Evolutionary conservation across 2,329 filamentous ascomycete species (phyloP), one percentile per base, ranked within the genome.

Genomic region (Aspergillus proliferans): DNA sequence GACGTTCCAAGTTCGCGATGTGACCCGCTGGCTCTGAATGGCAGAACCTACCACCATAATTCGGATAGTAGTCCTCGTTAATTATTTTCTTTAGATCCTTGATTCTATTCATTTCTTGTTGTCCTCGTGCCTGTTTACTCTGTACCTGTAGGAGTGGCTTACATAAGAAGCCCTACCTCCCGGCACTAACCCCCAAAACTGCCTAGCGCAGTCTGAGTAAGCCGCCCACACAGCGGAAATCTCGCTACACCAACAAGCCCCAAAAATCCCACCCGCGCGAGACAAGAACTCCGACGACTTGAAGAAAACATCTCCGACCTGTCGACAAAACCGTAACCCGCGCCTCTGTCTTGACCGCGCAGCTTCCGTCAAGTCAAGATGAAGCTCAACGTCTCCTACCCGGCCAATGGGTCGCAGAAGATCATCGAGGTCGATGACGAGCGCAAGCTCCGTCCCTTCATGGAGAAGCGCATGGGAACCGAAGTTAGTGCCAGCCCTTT

Each of bases 381-480:
- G 85, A 87, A 88, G 81, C 80, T 85, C 74, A 85, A 85, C 78
- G 81, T 85, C 71, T 84, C 81, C 71, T 95, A 91, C 86, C 93
- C 93, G 80, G 89, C 92, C 85, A 97, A 97, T 81, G 93, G 93
- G 85, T 93, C 90, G 73, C 93, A 98, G 79, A 98, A 98, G 84
- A 84, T 98, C 75, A 86, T 98, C 81, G 94, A 98, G 68, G 80
- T 98, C 69, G 93, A 98, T 73, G 94, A 98, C 87, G 94, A 98
- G 80, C 90, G 91, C 80, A 96, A 95, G 85, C 85, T 97, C 76
- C 87, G 89, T 75, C 83, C 93, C 80, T 97, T 97, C 85, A 91
- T 95, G 86, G 93, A 97, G 78, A 91, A 91, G 84, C 88, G 88
- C 78, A 87, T 87, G 84, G 73, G 83, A 82, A 65, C 69, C 60